Conservation (phyloP, 1,284 basidiomycete genomes). For the Athelia psychrophila region DNA sequence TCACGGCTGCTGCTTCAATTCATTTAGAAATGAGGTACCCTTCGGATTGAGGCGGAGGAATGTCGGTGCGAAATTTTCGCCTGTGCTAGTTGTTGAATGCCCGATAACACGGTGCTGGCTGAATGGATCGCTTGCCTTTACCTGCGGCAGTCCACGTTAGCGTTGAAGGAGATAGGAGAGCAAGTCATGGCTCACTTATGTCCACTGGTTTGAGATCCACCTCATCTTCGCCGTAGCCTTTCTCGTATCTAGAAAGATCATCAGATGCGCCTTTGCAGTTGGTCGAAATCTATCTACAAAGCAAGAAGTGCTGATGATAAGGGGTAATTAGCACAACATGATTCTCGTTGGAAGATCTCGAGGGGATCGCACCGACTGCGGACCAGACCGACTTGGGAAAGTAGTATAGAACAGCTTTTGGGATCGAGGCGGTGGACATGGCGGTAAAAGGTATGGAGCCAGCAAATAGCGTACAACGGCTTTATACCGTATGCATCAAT, state of each 20-base stretch:
- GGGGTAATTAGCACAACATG: conserved; percentile 3
- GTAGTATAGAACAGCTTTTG: conserved; percentile 63
- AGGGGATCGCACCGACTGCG: conserved; percentile 47
- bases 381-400: conserved; percentile 57
- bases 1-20: neutral
- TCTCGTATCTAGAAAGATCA: conserved; percentile 50
- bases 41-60: conserved; percentile 78
- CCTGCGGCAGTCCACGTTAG: neutral
- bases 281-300: conserved; percentile 36
- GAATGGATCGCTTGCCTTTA: neutral
- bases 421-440: conserved; percentile 25
- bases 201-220: conserved; percentile 44
- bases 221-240: conserved; percentile 71
- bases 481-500: no score
- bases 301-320: conserved; percentile 44
- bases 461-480: neutral
- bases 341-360: neutral
- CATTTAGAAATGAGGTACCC: conserved; percentile 36
- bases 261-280: neutral
- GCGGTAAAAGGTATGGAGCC: conserved; percentile 7
- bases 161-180: neutral
- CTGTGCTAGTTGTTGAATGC: conserved; percentile 43
- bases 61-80: conserved; percentile 63
- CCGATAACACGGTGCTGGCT: neutral
- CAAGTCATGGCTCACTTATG: neutral